A percentile compares a stretch with the other conserved stretches of the same genome.
These are phyloP conservation scores for Aphanomyces astaci DNA, from an alignment of 352 stramenopile genomes.

Conservation along the genomic window DNA sequence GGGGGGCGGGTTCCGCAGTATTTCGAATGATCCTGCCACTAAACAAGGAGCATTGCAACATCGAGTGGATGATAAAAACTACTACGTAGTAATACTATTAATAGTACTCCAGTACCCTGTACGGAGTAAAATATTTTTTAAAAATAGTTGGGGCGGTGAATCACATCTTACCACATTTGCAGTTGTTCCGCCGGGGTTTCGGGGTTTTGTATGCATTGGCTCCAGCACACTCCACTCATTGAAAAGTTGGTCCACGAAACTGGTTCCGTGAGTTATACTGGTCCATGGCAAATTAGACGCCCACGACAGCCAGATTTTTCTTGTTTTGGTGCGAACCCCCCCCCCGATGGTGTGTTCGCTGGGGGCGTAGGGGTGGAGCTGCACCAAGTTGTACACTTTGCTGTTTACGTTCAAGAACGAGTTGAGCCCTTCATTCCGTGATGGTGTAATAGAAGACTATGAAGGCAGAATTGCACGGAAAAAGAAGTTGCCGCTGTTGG, in stretches of 20 bases:
- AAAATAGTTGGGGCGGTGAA: slow-evolving; percentile 41
- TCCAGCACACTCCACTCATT: slow-evolving; percentile 48
- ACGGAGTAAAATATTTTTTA: too few species aligned
- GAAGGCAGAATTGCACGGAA: too few species aligned
- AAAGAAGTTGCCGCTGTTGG: too few species aligned
- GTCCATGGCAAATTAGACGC: slow-evolving; percentile 36
- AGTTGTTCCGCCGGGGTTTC: slow-evolving; percentile 44
- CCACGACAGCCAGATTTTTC: slow-evolving; percentile 41
- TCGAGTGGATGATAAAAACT: too few species aligned
- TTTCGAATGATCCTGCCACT: too few species aligned
- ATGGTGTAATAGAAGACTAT: too few species aligned
- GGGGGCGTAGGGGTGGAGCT: slow-evolving; percentile 39
- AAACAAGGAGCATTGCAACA: too few species aligned
- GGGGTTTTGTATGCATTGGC: slow-evolving; percentile 40
- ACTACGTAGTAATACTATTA: too few species aligned
- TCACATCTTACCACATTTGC: slow-evolving; percentile 32
- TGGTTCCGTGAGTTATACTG: slow-evolving; percentile 28
- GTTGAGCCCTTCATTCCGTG: background rate
- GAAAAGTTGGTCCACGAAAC: slow-evolving; percentile 58
- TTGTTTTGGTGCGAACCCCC: slow-evolving; percentile 32
- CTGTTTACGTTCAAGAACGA: slow-evolving; percentile 20
- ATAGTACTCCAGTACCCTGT: too few species aligned
- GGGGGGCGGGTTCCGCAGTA: too few species aligned
- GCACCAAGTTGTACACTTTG: slow-evolving; percentile 26
- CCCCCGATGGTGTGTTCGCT: slow-evolving; percentile 36